Evolutionary conservation across 1,139 yeast genomes (phyloP), one percentile per base, ranked within the genome.

Genomic region (Blastobotrys aristatus): DNA sequence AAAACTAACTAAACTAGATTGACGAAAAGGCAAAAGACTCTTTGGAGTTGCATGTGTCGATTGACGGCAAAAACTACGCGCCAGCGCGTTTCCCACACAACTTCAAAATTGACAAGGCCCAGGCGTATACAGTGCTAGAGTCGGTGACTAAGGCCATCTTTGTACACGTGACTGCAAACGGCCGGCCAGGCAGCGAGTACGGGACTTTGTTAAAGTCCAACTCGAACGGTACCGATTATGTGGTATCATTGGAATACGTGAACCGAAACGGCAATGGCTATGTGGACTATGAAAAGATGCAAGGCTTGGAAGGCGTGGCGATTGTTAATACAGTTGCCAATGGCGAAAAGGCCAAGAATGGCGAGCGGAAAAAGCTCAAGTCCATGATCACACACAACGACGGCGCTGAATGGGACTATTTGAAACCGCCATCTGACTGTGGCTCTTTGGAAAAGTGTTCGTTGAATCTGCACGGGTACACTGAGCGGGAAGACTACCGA

Each of bases 201-300:
- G 98, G 98, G 7, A 73, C 88, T 0, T 71, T 94, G n/a, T 72
- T 92, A 58, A 92, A 92, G 61, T 87, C 96, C 0, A 90, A 92
- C 62, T 85, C 87, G n/a, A 88, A 90, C 59, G 99, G 99, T 52
- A 89, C 97, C 0, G 79, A 86, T n/a, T 90, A 86, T 63, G 92
- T 86, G 2, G 70, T 81, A 27, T 71, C 92, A 1, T 73, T 85
- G 54, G 77, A 76, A n/a, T 65, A 76, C 50, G 97, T 89, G 7
- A 92, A 90, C 64, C 74, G 98, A 59, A 78, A 88, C 54, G 57
- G 57, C 4, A 57, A 57, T 5, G 98, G 97, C 0, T 89, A 66
- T 66, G 97, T 87, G 47, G 99, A 92, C 65, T 92, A 80, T 66
- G 98, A 92, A 61, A 79, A 84, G 54, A 74, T 89, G 58, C 83